Evolutionary conservation across 139 green algal species (phyloP), one percentile per base, ranked within the genome.

Genomic region (Coccomyxa sp.): DNA sequence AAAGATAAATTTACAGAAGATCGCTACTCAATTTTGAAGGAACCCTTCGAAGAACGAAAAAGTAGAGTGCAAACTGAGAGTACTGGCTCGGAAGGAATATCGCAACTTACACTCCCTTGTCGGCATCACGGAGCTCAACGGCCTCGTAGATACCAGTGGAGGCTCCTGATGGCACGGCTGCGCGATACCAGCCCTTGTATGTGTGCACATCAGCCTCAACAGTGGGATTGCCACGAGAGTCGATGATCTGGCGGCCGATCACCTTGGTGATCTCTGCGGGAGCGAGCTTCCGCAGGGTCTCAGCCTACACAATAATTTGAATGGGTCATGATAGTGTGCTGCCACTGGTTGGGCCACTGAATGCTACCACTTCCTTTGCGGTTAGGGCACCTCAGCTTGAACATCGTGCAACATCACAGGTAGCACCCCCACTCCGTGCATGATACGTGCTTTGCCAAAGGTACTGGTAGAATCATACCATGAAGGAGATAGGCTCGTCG

Each of bases 141-240:
- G 97, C 97, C 92, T 99, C 97, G 88, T 99, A 95, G 66, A 97
- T 93, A 82, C 95, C 97, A 67, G 97, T 99, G 58, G 94, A 98
- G 60, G 96, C 97, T 68, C 97, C 97, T 79, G 85, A 94, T 63
- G 97, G 97, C 45, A 98, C 95, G 21, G 94, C 94, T 27, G 96
- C 97, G 32, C 95, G 85, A 90, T 97, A 98, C 68, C 89, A 96
- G 78, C 96, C 96, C 87, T 97, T 97, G 86, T 94, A 74, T 0
- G 97, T 99, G 86, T 89, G 88, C 38, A 99, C 93, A 63, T 98
- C 94, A 13, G 83, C 86, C 90, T 99, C 95, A 28, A 98, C 96
- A 17, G 97, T 99, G 32, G 97, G 97, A 91, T 99, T 99, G 80
- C 97, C 97, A 45, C 97, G 93, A 12, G 94, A 98, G 92, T 99